Conservation (phyloP, 2,329 filamentous ascomycete species). For the Pezicula neosporulosa region DNA sequence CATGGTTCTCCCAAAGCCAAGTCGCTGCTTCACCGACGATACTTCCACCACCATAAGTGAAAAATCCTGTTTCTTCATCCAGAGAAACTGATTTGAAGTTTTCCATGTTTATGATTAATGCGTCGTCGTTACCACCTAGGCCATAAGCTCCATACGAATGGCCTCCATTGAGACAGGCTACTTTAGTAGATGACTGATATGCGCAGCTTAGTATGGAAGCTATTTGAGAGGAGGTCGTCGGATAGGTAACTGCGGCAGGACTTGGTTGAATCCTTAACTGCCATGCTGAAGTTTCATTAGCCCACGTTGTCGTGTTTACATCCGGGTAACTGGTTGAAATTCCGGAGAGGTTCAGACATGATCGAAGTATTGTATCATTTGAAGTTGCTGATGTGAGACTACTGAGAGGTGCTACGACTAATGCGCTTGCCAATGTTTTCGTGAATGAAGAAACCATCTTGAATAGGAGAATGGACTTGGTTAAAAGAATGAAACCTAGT, state of each 20-base stretch:
- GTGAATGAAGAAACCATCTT: too few species aligned
- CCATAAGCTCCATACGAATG: slow-evolving; percentile 12
- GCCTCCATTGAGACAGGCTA: slow-evolving; percentile 6
- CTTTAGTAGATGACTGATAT: slow-evolving; percentile 5
- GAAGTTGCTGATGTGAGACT: too few species aligned
- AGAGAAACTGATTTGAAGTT: slow-evolving; percentile 7
- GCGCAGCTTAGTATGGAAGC: slow-evolving; percentile 8
- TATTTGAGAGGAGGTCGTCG: slow-evolving; percentile 3
- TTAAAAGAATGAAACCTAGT: too few species aligned
- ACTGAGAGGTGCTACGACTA: too few species aligned
- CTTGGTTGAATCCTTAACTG: slow-evolving; percentile 6
- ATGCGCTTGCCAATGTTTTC: too few species aligned
- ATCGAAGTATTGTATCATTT: too few species aligned
- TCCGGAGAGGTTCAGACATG: too few species aligned
- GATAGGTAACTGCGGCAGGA: slow-evolving; percentile 6
- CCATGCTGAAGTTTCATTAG: slow-evolving; percentile 7
- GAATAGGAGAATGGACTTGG: too few species aligned
- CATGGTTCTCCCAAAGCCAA: slow-evolving; percentile 7
- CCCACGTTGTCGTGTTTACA: neutral
- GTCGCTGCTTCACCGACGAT: slow-evolving; percentile 7
- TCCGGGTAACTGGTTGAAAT: too few species aligned
- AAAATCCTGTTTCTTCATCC: slow-evolving; percentile 1
- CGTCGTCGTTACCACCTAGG: slow-evolving; percentile 6
- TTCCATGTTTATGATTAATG: slow-evolving; percentile 9
- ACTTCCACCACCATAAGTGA: slow-evolving; percentile 10